Base-by-base conservation (phyloP, 768 basidiomycete genomes). In the Tulasnella sp. region DNA sequence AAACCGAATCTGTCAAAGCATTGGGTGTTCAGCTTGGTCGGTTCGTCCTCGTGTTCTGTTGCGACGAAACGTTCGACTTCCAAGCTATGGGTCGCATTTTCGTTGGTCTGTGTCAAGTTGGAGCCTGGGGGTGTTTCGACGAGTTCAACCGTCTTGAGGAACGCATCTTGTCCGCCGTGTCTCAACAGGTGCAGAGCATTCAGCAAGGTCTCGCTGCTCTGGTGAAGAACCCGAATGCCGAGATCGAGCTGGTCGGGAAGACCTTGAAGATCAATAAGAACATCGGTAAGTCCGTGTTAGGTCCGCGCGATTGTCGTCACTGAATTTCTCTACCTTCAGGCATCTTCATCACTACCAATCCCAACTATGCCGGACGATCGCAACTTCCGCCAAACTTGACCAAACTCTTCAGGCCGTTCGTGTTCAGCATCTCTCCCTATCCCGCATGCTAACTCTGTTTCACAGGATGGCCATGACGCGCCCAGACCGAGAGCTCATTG, bases 21-120 rank as follows among this genome's bases (percentile, higher is more conserved):
- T 81, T 99, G 19, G 96, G 96, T 49, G 90, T 97, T 2, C 93
- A 96, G 65, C 81, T 99, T 4, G 96, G 96, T 37, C 83, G 96
- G 35, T 99, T 99, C 65, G 96, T 99, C n/a, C 77, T 99, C 46
- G 96, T 99, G n/a, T 99, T 99, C 73, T 98, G 96, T 68, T 99
- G 96, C 66, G 96, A 99, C 69, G 96, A 99, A 69, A 96, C 89
- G 0, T 98, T 99, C 70, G 96, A 99, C 70, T 98, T 98, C 76
- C 93, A 98, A 68, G 96, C 96, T 1, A 98, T 99, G 96, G 96
- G 96, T 61, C 87, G 96, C 61, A 98, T 99, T 64, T 99, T 99
- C 67, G 83, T 98, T 64, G 96, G 96, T 50, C 79, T 99, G 12
- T 99, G 96, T 71, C 93, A 96, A 75, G 96, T 98, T 34, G 96